A percentile compares a stretch with the other conserved stretches of the same genome.
These are phyloP conservation scores for Globisporangium radiosum DNA, from an alignment of 352 stramenopile species.

Conservation along the genomic window DNA sequence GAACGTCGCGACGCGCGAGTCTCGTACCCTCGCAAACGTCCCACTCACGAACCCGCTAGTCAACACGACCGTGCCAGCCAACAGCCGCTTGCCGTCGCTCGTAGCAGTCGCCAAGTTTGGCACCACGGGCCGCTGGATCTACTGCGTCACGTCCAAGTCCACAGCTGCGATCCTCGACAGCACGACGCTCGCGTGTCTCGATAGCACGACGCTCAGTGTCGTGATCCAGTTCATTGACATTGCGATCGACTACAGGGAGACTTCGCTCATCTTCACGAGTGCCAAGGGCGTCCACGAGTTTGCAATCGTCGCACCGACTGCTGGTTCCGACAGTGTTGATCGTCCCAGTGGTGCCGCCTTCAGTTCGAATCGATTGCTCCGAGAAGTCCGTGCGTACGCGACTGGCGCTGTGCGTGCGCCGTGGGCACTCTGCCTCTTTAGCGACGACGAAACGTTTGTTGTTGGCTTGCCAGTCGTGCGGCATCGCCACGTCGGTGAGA, in stretches of 20 bases:
- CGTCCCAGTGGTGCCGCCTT: too few relatives aligned
- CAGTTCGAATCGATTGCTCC: conserved; percentile 15
- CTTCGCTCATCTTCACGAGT: conserved; percentile 48
- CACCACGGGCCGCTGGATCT: conserved; percentile 46
- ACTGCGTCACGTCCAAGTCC: conserved; percentile 62
- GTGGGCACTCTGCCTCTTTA: conserved; percentile 72
- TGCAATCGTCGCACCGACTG: conserved; percentile 5
- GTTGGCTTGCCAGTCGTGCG: conserved; percentile 72
- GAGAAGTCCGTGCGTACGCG: conserved; percentile 44
- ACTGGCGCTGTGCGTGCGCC: conserved; percentile 66
- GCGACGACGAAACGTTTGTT: conserved; percentile 53
- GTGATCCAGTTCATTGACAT: conserved; percentile 70
- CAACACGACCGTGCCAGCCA: conserved; percentile 39
- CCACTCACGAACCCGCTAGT: conserved; percentile 48
- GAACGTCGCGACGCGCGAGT: conserved; percentile 33
- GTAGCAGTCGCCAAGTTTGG: conserved; percentile 48
- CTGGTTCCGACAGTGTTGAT: too few relatives aligned
- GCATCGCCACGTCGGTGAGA: conserved; percentile 74
- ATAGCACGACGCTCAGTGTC: conserved; percentile 39
- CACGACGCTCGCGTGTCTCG: conserved; percentile 36
- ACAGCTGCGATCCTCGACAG: conserved; percentile 54
- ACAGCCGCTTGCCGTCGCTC: conserved; percentile 47
- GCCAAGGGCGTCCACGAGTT: conserved; percentile 78
- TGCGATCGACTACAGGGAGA: conserved; percentile 43
- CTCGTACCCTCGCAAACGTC: conserved; percentile 18